Evolutionary conservation across 257 asterid species (phyloP), one percentile per base, ranked within the genome.

Genomic region (Avicennia marina): DNA sequence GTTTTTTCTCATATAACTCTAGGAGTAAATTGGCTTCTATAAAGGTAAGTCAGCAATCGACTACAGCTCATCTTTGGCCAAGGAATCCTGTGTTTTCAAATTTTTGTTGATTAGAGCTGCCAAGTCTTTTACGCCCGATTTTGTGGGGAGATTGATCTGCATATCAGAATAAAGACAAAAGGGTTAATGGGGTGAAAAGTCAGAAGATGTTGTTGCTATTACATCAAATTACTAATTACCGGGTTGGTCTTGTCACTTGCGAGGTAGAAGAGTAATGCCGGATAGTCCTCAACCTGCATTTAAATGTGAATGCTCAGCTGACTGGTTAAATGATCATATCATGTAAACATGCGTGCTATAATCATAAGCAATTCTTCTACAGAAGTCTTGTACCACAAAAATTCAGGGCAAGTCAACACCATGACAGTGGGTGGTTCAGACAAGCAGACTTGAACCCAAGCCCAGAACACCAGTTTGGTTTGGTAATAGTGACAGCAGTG

Each of bases 231-330:
- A n/a, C n/a, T 47, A 24, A 16, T 66, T 77, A 93, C 95, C 64
- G 86, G 91, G 53, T 74, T 83, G 48, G 80, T 63, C 77, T 84
- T 93, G 72, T 89, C 84, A 44, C 27, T 67, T 3, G 83, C 84
- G 4, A 80, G 80, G 87, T 81, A 93, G 81, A 93, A 89, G 54
- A 89, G 77, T 56, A 93, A 62, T 0, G 86, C 18, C 20, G 95
- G 97, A 55, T 80, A 93, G 39, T 93, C 97, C 68, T 85, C 90
- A 49, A 80, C 96, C 94, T 85, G 89, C 69, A 67, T 49, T 15
- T n/a, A n/a, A n/a, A n/a, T n/a, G n/a, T n/a, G n/a, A n/a, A n/a
- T n/a, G n/a, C n/a, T n/a, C n/a, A n/a, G n/a, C n/a, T n/a, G n/a
- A n/a, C n/a, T n/a, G n/a, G n/a, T n/a, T n/a, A n/a, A n/a, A n/a